Base-by-base conservation (phyloP, 352 stramenopile genomes). In the Phytophthora sojae region DNA sequence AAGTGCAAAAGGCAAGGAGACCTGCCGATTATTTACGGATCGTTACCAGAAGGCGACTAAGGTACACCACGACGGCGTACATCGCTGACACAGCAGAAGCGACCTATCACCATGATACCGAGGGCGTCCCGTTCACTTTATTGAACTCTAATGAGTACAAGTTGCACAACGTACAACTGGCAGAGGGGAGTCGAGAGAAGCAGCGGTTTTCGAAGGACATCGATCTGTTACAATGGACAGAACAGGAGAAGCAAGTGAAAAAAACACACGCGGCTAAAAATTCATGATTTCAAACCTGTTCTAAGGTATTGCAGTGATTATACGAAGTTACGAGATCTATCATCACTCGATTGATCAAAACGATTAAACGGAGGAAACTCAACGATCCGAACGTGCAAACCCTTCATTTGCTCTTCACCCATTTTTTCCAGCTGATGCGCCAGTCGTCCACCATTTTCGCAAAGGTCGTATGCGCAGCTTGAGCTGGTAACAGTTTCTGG, bases 191-290 rank as follows among this genome's bases (percentile, higher is more conserved):
- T 52, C 55, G 61, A 64, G 23, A 52, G 39, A 45, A 68, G 15
- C 73, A 77, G 29, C 17, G 63, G 19, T 54, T 80, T 25, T 64
- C 64, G 4, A n/a, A 56, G 39, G 69, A 75, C 6, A 47, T 71
- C 3, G 44, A 62, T 15, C 14, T 75, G 3, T 39, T 77, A 29
- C 47, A 49, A 0, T 77, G 73, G 73, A 57, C 64, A 15, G 60
- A 66, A 21, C 29, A 42, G 44, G n/a, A 59, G 11, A 21, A 55
- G 8, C 55, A 61, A 12, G 39, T 6, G 32, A 35, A n/a, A n/a
- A n/a, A n/a, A n/a, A n/a, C n/a, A n/a, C n/a, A n/a, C n/a, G n/a
- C n/a, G n/a, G n/a, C n/a, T n/a, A n/a, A n/a, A n/a, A n/a, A n/a
- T n/a, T n/a, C n/a, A n/a, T n/a, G n/a, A n/a, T n/a, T n/a, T n/a